Evolutionary conservation across 78 protist genomes (phyloP), one percentile per base, ranked within the genome.

Genomic region (Parvularia atlantis): DNA sequence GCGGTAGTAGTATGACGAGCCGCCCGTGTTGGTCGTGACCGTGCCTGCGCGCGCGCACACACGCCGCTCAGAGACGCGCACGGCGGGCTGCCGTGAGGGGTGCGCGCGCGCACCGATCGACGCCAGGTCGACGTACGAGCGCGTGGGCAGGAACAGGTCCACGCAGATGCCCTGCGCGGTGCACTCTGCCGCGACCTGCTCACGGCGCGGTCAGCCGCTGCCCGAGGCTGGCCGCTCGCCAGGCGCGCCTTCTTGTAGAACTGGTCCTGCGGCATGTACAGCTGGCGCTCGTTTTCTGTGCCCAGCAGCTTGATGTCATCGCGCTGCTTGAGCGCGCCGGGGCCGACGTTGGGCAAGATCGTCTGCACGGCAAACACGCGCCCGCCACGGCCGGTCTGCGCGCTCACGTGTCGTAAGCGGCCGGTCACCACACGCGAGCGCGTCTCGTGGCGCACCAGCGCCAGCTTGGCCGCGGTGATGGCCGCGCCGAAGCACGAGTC

Each of bases 231-330:
- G n/a, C n/a, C n/a, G n/a, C n/a, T n/a, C n/a, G n/a, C n/a, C n/a
- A n/a, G n/a, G n/a, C n/a, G n/a, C n/a, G n/a, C n/a, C 36, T 53
- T 56, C 30, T 33, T 20, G 67, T 62, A 81, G 46, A 20, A 58
- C 48, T 35, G 52, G 33, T 58, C 69, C 16, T 2, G 61, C 20
- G 69, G 66, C n/a, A 22, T 4, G 17, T 5, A 20, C 5, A 68
- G 66, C 11, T 50, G 30, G 41, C 39, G 20, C 50, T 74, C 86
- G 77, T 82, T 70, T 46, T 82, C 82, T 10, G 83, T 76, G 35
- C 73, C 79, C 43, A 68, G 52, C 20, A 57, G 2, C 61, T 72
- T 72, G 63, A 14, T 28, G 77, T 71, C 77, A 3, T 75, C 81
- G 20, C 88, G 83, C 20, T 59, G 46, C 46, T 16, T 20, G 37